Conservation (phyloP, 1,139 yeast genomes). For the Debaryomyces udenii region DNA sequence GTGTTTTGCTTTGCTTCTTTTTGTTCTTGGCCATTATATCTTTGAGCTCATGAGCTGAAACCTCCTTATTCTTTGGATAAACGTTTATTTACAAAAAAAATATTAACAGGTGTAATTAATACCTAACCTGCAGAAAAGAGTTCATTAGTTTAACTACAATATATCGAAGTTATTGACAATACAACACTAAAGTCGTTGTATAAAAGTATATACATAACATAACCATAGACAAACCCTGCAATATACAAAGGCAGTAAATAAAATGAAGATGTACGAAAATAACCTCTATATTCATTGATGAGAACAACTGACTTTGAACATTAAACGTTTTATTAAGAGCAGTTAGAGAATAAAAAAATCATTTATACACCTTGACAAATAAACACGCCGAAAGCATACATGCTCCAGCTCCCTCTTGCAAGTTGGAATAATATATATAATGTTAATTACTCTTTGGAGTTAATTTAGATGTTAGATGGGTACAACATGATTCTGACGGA, state of each 20-base stretch:
- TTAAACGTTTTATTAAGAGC: conserved; percentile 16
- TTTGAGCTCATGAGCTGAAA: background rate
- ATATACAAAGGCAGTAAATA: conserved; percentile 2
- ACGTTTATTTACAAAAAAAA: conserved; percentile 4
- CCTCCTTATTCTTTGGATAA: background rate
- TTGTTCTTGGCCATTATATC: conserved; percentile 33
- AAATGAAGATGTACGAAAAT: background rate
- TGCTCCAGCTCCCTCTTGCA: conserved; percentile 11
- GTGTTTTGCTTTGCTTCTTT: conserved; percentile 25
- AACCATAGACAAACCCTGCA: conserved; percentile 7
- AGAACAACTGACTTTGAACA: conserved; percentile 10
- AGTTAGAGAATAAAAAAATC: conserved; percentile 14
- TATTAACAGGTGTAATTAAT: conserved; percentile 7
- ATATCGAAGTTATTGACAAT: too few species aligned
- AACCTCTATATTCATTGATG: conserved; percentile 3
- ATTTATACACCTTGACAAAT: conserved; percentile 16
- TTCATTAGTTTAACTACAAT: background rate
- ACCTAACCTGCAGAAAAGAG: conserved; percentile 6
- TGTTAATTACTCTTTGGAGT: conserved; percentile 11
- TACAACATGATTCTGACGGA: conserved; percentile 99
- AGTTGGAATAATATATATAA: conserved; percentile 18
- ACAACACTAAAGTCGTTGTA: too few species aligned
- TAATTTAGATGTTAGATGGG: conserved; percentile 96
- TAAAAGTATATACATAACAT: conserved; percentile 2
- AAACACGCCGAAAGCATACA: conserved; percentile 14